Evolutionary conservation across 352 stramenopile species (phyloP).

Genomic region (Aphanomyces astaci): DNA sequence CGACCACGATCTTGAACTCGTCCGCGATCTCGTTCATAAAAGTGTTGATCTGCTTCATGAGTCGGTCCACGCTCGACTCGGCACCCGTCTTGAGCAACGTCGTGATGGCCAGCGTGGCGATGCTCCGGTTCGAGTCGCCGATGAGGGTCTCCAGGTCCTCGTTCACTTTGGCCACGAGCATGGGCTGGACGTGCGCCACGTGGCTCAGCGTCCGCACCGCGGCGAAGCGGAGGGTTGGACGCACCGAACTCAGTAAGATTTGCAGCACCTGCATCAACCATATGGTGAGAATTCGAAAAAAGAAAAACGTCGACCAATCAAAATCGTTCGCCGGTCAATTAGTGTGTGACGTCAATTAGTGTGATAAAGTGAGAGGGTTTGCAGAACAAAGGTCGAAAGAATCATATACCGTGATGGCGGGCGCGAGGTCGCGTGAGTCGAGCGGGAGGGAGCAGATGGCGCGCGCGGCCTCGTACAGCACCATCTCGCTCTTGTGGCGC

Average conservation of each 20-base stretch:
- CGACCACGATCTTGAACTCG: slow-evolving; percentile 99
- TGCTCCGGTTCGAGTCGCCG: slow-evolving; percentile 94
- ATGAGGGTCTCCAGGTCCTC: slow-evolving; percentile 98
- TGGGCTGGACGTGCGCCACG: slow-evolving; percentile 86
- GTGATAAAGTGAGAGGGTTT: too few species aligned
- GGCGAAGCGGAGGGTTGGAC: slow-evolving; percentile 94
- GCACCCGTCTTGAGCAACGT: slow-evolving; percentile 97
- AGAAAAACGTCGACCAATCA: too few species aligned
- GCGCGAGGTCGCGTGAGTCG: slow-evolving; percentile 93
- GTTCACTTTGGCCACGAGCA: slow-evolving; percentile 96
- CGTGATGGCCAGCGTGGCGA: slow-evolving; percentile 98
- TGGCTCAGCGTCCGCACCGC: slow-evolving; percentile 95
- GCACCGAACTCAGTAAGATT: slow-evolving; percentile 90
- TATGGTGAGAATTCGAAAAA: too few species aligned
- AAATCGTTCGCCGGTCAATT: too few species aligned
- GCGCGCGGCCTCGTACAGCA: slow-evolving; percentile 98
- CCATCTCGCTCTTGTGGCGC: slow-evolving; percentile 96
- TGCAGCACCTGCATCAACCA: too few species aligned
- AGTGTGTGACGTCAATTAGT: too few species aligned
- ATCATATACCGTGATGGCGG: slow-evolving; percentile 96
- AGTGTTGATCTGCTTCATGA: slow-evolving; percentile 97
- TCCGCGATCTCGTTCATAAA: slow-evolving; percentile 99
- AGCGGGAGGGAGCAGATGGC: slow-evolving; percentile 94
- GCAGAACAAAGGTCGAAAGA: too few species aligned
- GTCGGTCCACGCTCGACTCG: slow-evolving; percentile 92